Base-by-base conservation (phyloP, 192 early-diverging fungal species). In the Rhizoclosmatium sp. region DNA sequence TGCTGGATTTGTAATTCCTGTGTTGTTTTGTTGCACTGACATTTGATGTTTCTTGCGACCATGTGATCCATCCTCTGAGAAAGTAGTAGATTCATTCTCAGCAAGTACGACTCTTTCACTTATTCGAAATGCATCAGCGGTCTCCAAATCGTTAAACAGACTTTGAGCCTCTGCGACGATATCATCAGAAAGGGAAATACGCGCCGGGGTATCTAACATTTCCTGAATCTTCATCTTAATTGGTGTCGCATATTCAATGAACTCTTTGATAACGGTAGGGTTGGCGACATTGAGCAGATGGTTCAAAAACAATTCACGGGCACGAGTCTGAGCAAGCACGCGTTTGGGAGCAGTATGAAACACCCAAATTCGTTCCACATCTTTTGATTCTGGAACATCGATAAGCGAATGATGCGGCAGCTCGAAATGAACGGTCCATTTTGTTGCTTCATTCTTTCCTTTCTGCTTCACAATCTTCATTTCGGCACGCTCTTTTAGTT, bases 141-240 rank as follows among this genome's bases (percentile, higher is more conserved):
- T 65, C 73, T 31, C 47, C 12, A 81, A 76, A 48, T 65, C 39
- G 2, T 44, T 61, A 74, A 72, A 76, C 23, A 74, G 48, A 12
- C 47, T 59, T 41, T 83, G 48, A 9, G 84, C 59, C 56, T 75
- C 54, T 10, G 54, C 51, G 12, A 83, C 47, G 60, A 82, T 58
- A 12, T 23, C 21, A 31, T 84, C 79, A 1, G 78, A 42, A 19
- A 85, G n/a, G 14, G 59, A 62, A n/a, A 85, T 74, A 10, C 12
- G 39, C 19, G 83, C 31, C 10, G 82, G 78, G 10, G 62, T 64
- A 3, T 61, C 78, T 1, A 81, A 59, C 72, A 81, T 69, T 3
- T 81, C 67, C 49, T 60, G 58, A 16, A 87, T 60, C 54, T 81
- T 62, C 67, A 65, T 41, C 65, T 82, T 83, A 23, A 83, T 21